Base-by-base conservation (phyloP, 1,284 basidiomycete genomes). In the Coniferiporia sulphurascens region DNA sequence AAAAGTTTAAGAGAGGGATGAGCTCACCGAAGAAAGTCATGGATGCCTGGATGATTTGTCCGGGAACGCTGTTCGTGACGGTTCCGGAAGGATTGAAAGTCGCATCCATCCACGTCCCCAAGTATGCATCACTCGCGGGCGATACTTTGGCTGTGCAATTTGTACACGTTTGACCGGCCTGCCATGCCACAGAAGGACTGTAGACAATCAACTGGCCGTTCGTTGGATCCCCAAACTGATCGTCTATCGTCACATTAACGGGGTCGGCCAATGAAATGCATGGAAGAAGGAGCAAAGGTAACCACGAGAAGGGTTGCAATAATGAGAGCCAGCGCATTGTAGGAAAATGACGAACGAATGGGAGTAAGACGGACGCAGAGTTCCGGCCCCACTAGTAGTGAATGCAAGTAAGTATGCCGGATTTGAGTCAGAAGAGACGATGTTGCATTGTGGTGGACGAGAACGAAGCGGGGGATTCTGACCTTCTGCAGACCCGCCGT, bases 241-340 rank as follows among this genome's bases (percentile, higher is more conserved):
- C 60, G 48, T 62, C 60, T n/a, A 62, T 54, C 4, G 56, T 58
- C 7, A 62, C 46, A 45, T 62, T 62, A 4, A 52, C 32, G n/a
- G 36, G 51, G 21, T 19, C 6, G 12, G 41, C 41, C 27, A 27
- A 27, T 7, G 41, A 54, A 22, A n/a, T 5, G 17, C 41, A 7
- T 3, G 41, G 41, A 13, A n/a, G 19, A 27, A 9, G 5, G 27
- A 27, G 27, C 27, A 27, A 27, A 27, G 27, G 27, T 27, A 27
- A 3, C 27, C 27, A 27, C 27, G 27, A 27, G 27, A 27, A 2
- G 27, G 27, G 27, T 27, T 27, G 27, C 5, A 27, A 27, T 27
- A 27, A 27, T 27, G 27, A 27, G 2, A 27, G 27, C 27, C 27
- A 27, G 27, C 27, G 27, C 27, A 27, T 27, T 27, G 2, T 27